Percentiles rank a stretch among this genome's conserved stretches.
phyloP scores from a whole-genome alignment of 768 basidiomycete species.

The Antrodiella citrinella region DNA sequence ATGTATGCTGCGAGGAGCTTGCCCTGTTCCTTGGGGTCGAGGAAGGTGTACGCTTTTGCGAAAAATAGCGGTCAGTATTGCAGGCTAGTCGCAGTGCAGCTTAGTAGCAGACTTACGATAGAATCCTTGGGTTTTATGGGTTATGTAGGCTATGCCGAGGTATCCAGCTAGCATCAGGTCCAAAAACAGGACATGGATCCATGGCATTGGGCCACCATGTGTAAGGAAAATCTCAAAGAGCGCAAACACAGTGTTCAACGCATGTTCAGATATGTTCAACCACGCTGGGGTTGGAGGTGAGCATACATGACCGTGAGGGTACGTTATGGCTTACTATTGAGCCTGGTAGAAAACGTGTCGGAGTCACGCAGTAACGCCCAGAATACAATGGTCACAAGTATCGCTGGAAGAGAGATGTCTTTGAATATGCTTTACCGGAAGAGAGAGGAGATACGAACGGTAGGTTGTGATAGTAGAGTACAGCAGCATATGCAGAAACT shows the following conservation, averaged over 20 bases:
- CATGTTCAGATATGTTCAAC: constrained; percentile 52
- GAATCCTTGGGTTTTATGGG: constrained; percentile 48
- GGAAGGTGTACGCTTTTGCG: constrained; percentile 54
- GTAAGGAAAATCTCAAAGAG: constrained; percentile 53
- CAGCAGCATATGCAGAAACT: constrained; percentile 49
- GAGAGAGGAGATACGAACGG: constrained; percentile 54
- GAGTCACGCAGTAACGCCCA: constrained; percentile 47
- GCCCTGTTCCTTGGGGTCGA: constrained; percentile 40
- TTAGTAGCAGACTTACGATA: constrained; percentile 52
- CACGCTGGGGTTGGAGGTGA: constrained; percentile 33
- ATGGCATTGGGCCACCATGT: constrained; percentile 42
- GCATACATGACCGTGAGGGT: constrained; percentile 1
- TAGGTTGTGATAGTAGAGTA: constrained; percentile 42
- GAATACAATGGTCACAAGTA: constrained; percentile 56
- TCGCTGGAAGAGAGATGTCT: too few relatives aligned
- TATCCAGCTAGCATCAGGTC: constrained; percentile 47
- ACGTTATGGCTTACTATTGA: constrained; percentile 28
- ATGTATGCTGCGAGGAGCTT: constrained; percentile 52
- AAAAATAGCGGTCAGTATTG: background rate
- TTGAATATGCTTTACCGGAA: too few relatives aligned
- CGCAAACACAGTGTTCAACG: constrained; percentile 47
- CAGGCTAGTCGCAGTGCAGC: background rate
- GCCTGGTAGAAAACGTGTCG: constrained; percentile 31
- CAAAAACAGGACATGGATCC: constrained; percentile 39
- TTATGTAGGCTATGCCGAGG: constrained; percentile 63